phyloP scores from a whole-genome alignment of 176 grass and related monocot genomes.

The Thalia dealbata region DNA sequence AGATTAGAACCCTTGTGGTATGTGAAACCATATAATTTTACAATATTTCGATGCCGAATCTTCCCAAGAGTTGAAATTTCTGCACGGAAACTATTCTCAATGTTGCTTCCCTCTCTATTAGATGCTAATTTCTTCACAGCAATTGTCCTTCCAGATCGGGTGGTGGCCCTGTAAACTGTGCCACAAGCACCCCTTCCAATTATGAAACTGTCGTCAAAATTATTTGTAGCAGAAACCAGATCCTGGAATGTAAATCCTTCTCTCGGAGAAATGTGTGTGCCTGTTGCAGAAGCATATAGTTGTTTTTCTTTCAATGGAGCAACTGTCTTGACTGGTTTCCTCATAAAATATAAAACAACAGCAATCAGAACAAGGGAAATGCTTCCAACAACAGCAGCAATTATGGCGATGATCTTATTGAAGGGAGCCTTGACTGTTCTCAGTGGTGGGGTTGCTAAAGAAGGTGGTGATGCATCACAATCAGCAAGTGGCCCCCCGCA shows the following conservation, averaged over 20 bases:
- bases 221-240: slow-evolving; percentile 72
- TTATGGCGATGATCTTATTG: slow-evolving; percentile 72
- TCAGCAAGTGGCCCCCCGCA: slow-evolving; percentile 75
- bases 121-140: slow-evolving; percentile 94
- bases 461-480: slow-evolving; percentile 37
- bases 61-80: slow-evolving; percentile 98
- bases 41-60: slow-evolving; percentile 94
- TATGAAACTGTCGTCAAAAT: slow-evolving; percentile 76
- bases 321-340: slow-evolving; percentile 77
- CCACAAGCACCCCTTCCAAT: slow-evolving; percentile 86
- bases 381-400: slow-evolving; percentile 72
- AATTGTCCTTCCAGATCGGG: slow-evolving; percentile 52
- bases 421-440: slow-evolving; percentile 24
- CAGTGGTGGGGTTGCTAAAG: slow-evolving; percentile 25
- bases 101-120: slow-evolving; percentile 83
- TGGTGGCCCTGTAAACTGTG: slow-evolving; percentile 77
- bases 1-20: slow-evolving; percentile 92
- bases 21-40: slow-evolving; percentile 89
- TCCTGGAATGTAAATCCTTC: slow-evolving; percentile 86
- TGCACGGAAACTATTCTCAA: slow-evolving; percentile 82
- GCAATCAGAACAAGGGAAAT: slow-evolving; percentile 93
- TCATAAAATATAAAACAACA: slow-evolving; percentile 71
- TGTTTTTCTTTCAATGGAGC: slow-evolving; percentile 82
- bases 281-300: slow-evolving; percentile 28
- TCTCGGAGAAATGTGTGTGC: slow-evolving; percentile 55